Percentiles rank a stretch among this genome's conserved stretches.
Conservation (phyloP, 2,329 filamentous ascomycete species). For the Aspergillus terreus region DNA sequence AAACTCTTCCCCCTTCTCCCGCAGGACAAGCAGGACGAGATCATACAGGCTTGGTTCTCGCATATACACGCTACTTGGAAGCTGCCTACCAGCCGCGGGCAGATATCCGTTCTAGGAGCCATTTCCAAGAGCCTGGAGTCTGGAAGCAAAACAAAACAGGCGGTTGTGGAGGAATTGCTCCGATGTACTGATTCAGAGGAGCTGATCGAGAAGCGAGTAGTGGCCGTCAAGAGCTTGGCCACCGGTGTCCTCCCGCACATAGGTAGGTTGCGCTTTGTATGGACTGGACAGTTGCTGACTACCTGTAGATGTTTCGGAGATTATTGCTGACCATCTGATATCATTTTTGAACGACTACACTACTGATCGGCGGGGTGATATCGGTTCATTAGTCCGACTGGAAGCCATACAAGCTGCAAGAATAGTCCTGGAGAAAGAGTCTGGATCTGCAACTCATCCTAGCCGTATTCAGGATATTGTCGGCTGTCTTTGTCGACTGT, state of each 20-base stretch:
- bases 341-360: constrained; percentile 77
- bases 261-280: constrained; percentile 22
- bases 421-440: constrained; percentile 24
- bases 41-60: constrained; percentile 39
- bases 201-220: constrained; percentile 39
- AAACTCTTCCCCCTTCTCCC: constrained; percentile 38
- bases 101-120: constrained; percentile 41
- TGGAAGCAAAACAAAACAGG: constrained; percentile 19
- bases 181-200: constrained; percentile 34
- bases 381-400: constrained; percentile 80
- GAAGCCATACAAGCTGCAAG: constrained; percentile 69
- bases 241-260: constrained; percentile 35
- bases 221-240: constrained; percentile 38
- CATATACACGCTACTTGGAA: constrained; percentile 34
- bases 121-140: constrained; percentile 33
- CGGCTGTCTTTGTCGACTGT: constrained; percentile 60
- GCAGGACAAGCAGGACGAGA: constrained; percentile 26
- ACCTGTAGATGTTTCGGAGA: constrained; percentile 25
- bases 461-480: constrained; percentile 25
- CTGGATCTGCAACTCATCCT: constrained; percentile 7
- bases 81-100: constrained; percentile 39
- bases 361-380: constrained; percentile 80
- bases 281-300: constrained; percentile 15
- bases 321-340: constrained; percentile 27
- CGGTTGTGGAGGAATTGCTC: constrained; percentile 32